These are phyloP conservation scores for Tolypocladium paradoxum DNA, from an alignment of 2,329 filamentous ascomycete species.

Conservation along the genomic window DNA sequence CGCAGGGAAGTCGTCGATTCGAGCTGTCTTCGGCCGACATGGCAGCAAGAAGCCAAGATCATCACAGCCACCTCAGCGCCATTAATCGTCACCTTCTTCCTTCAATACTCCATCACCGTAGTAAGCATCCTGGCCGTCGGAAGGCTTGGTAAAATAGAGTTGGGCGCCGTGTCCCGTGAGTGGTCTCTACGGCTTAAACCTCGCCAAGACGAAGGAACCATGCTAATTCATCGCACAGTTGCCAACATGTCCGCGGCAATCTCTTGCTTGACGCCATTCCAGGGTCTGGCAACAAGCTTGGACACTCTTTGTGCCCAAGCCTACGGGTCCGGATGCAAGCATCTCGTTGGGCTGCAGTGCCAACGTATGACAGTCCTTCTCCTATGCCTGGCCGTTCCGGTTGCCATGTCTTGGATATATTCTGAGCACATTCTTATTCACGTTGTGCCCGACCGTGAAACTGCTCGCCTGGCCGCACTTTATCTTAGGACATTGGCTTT, in stretches of 20 bases:
- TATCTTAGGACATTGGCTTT: slow-evolving; percentile 61
- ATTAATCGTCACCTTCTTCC: slow-evolving; percentile 55
- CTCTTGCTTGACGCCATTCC: slow-evolving; percentile 62
- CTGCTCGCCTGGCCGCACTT: slow-evolving; percentile 55
- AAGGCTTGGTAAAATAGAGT: slow-evolving; percentile 52
- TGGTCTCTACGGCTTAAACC: not conserved
- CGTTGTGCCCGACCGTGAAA: slow-evolving; percentile 33
- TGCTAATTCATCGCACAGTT: slow-evolving; percentile 8
- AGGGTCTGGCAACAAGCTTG: slow-evolving; percentile 72
- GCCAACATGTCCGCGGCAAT: slow-evolving; percentile 67
- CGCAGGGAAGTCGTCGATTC: no score
- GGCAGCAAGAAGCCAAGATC: slow-evolving; percentile 76
- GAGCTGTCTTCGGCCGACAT: no score
- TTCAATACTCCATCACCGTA: slow-evolving; percentile 71
- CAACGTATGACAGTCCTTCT: slow-evolving; percentile 72
- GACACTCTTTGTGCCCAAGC: slow-evolving; percentile 89
- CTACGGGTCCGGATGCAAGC: slow-evolving; percentile 77
- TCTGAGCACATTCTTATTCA: slow-evolving; percentile 48
- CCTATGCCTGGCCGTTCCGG: slow-evolving; percentile 58
- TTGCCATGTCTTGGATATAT: slow-evolving; percentile 57
- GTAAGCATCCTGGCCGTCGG: slow-evolving; percentile 66
- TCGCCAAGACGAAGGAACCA: fast-evolving
- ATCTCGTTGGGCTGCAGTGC: slow-evolving; percentile 72
- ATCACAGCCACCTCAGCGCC: slow-evolving; percentile 58
- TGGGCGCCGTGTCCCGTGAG: slow-evolving; percentile 26